phyloP scores from a whole-genome alignment of 2,329 filamentous ascomycete species.

The Chaetomium sp. region DNA sequence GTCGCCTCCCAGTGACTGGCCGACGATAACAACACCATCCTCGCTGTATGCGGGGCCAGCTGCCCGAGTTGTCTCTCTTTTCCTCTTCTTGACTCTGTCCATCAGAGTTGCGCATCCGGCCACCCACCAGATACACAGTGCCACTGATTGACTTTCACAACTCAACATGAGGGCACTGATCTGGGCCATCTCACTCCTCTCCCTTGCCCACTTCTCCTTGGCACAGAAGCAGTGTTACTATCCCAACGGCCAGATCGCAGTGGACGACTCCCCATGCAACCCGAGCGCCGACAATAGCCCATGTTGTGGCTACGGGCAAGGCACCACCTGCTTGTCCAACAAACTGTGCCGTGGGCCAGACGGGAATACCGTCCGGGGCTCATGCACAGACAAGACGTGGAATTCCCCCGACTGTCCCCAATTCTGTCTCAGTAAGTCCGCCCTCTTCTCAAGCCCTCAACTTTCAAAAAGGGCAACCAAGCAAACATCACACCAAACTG shows the following conservation, averaged over 20 bases:
- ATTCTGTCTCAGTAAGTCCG: slow-evolving; percentile 6
- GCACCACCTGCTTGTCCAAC: slow-evolving; percentile 19
- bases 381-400: slow-evolving; percentile 20
- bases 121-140: neutral
- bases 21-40: too few species aligned
- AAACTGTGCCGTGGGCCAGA: slow-evolving; percentile 16
- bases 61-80: too few species aligned
- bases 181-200: neutral
- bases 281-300: slow-evolving; percentile 15
- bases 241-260: slow-evolving; percentile 9
- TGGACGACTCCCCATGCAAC: slow-evolving; percentile 18
- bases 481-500: neutral
- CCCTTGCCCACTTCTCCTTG: neutral
- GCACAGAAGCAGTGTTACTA: slow-evolving; percentile 18
- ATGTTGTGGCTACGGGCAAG: slow-evolving; percentile 15
- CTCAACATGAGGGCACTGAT: neutral
- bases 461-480: neutral
- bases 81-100: neutral
- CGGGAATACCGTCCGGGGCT: slow-evolving; percentile 15
- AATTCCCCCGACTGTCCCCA: slow-evolving; percentile 3
- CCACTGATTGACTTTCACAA: neutral
- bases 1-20: too few species aligned
- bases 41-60: too few species aligned
- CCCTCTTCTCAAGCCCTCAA: neutral
- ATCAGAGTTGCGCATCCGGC: neutral